phyloP scores from a whole-genome alignment of 768 basidiomycete species.

The Arthromyces matolae region DNA sequence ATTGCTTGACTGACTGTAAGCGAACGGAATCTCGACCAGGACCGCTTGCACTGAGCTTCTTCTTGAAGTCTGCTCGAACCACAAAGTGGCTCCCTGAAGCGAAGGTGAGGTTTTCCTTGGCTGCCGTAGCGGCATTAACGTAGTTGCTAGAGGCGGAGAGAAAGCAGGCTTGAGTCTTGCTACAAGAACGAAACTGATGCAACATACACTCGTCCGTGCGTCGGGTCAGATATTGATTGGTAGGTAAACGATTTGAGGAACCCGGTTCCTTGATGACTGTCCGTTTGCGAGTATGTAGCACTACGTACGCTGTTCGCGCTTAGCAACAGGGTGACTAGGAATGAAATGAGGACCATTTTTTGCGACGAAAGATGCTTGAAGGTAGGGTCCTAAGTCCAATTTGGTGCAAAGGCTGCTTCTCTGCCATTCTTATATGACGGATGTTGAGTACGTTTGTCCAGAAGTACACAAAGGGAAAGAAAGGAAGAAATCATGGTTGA shows the following conservation, averaged over 20 bases:
- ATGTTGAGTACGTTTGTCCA: too few species aligned
- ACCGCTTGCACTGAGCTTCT: constrained; percentile 42
- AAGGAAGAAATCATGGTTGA: too few species aligned
- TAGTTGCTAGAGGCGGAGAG: constrained; percentile 1
- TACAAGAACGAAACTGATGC: neutral
- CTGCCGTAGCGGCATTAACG: constrained; percentile 39
- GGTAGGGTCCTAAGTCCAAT: neutral
- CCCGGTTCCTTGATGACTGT: constrained; percentile 40
- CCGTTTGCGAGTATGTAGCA: constrained; percentile 43
- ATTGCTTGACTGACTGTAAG: constrained; percentile 50
- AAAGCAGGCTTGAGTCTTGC: neutral
- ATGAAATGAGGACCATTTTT: constrained; percentile 2
- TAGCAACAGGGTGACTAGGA: constrained; percentile 3
- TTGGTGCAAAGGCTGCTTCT: too few species aligned
- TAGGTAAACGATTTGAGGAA: constrained; percentile 52
- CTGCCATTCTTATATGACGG: too few species aligned
- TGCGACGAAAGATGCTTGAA: neutral
- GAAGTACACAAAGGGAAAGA: too few species aligned
- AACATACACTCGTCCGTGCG: constrained; percentile 60
- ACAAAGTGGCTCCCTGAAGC: constrained; percentile 50
- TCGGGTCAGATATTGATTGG: constrained; percentile 54
- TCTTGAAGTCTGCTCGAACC: constrained; percentile 52
- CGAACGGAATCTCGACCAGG: constrained; percentile 60
- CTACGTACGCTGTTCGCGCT: constrained; percentile 27
- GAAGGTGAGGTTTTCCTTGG: constrained; percentile 52